Evolutionary conservation across 2,329 filamentous ascomycete species (phyloP), one percentile per base, ranked within the genome.

Genomic region (Hypoxylon sp.): DNA sequence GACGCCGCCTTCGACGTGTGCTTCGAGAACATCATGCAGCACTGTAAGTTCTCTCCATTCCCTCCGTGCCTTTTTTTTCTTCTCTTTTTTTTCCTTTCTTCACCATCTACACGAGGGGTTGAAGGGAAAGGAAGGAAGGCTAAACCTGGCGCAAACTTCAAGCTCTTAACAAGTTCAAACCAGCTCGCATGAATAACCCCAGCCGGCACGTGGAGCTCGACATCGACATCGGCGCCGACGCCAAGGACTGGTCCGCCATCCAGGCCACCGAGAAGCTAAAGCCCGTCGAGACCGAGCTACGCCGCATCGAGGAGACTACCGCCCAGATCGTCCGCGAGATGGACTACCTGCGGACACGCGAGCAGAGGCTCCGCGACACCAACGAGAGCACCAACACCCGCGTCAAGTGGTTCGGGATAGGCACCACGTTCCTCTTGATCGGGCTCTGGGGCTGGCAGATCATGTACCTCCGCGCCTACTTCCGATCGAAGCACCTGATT

Each of bases 381-480:
- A 99, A 99, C 80, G 95, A 99, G 89, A 98, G 94, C 85, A 99
- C 95, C 70, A 99, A 99, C 82, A 95, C 91, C 81, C 88, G 95
- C 62, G 95, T 99, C 75, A 99, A 98, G 85, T 98, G 93, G 93
- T 99, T 99, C 80, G 94, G 94, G 50, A 89, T 97, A 77, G 88
- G 89, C 69, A 98, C 94, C 26, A 98, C 97, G 82, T 91, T 93
- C 66, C 90, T 97, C 84, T 82, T 99, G 72, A 84, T 97, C 70
- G 92, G 87, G 32, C 84, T 99, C 72, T 97, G 95, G 79, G 93
- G 84, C 43, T 99, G 95, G 95, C 95, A 99, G 88, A 92, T 99
- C 75, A 89, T 99, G 77, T 99, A 99, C 81, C 85, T 99, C 80
- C 87, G 95, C 78, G 94, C 94, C 68, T 99, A 99, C 85, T 99